These are phyloP conservation scores for Yamadazyma siamensis DNA, from an alignment of 1,139 yeast species.

Conservation along the genomic window DNA sequence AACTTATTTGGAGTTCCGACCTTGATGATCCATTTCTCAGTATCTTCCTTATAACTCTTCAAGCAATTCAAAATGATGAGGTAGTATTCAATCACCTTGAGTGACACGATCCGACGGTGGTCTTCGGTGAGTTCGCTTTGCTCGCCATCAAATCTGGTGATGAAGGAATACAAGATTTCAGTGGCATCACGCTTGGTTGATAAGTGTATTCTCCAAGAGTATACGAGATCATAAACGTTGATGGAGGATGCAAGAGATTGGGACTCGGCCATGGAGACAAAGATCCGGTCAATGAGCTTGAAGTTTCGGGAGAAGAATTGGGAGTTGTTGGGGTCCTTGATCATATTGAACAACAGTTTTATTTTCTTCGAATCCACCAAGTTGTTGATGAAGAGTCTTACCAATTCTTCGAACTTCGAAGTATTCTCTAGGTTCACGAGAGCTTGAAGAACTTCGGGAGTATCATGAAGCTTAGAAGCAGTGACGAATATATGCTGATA, in stretches of 20 bases:
- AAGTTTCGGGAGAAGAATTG: constrained; percentile 24
- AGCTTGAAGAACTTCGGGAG: constrained; percentile 22
- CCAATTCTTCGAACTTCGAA: constrained; percentile 13
- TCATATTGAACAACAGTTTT: constrained; percentile 18
- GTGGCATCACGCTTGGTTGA: constrained; percentile 37
- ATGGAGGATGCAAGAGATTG: constrained; percentile 36
- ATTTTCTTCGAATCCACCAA: constrained; percentile 20
- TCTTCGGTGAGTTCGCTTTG: constrained; percentile 13
- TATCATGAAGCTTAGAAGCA: constrained; percentile 24
- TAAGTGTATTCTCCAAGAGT: constrained; percentile 50
- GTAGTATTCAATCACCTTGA: constrained; percentile 42
- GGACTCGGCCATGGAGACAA: constrained; percentile 35
- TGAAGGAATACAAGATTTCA: constrained; percentile 55
- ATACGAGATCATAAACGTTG: constrained; percentile 50
- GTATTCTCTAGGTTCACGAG: constrained; percentile 19
- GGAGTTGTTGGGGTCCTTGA: constrained; percentile 7
- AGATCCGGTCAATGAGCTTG: constrained; percentile 35
- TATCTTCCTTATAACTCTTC: constrained; percentile 40
- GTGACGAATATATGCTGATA: constrained; percentile 31
- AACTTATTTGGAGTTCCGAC: constrained; percentile 6
- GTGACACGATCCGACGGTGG: constrained; percentile 31
- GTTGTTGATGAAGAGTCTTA: constrained; percentile 23
- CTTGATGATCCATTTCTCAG: constrained; percentile 57
- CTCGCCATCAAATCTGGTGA: constrained; percentile 34
- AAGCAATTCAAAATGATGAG: constrained; percentile 48